Conservation (phyloP, 179 eudicot species). For the Spergularia azorica region DNA sequence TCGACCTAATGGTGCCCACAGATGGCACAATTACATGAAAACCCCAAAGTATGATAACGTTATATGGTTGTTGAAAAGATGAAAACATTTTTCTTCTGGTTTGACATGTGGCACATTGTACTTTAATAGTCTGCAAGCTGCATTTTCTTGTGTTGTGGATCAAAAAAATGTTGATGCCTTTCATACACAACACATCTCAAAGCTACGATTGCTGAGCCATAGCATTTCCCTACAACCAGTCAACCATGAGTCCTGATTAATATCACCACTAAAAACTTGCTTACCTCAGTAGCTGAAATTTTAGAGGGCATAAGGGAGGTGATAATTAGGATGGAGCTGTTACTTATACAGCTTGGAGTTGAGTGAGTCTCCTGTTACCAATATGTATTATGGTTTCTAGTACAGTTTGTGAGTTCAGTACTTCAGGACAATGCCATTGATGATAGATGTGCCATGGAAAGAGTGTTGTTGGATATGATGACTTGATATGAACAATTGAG, state of each 20-base stretch:
- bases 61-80: neutral
- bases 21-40: slow-evolving; percentile 96
- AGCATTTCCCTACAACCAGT: neutral
- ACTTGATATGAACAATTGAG: neutral
- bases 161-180: neutral
- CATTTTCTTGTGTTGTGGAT: neutral
- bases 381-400: neutral
- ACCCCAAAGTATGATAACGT: slow-evolving; percentile 63
- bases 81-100: neutral
- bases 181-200: slow-evolving; percentile 1
- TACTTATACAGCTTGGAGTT: neutral
- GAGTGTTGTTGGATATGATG: neutral
- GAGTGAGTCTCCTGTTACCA: neutral
- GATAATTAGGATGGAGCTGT: neutral
- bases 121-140: neutral
- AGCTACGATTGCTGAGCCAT: neutral
- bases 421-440: neutral
- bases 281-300: too few species aligned
- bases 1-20: slow-evolving; percentile 93
- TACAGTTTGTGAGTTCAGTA: neutral
- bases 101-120: neutral
- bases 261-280: too few species aligned
- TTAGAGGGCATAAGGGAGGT: neutral
- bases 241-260: too few species aligned
- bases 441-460: neutral